Percentiles rank a stretch among this genome's conserved stretches.
phyloP scores from a whole-genome alignment of 176 grass and related monocot species.

The Cocos nucifera region DNA sequence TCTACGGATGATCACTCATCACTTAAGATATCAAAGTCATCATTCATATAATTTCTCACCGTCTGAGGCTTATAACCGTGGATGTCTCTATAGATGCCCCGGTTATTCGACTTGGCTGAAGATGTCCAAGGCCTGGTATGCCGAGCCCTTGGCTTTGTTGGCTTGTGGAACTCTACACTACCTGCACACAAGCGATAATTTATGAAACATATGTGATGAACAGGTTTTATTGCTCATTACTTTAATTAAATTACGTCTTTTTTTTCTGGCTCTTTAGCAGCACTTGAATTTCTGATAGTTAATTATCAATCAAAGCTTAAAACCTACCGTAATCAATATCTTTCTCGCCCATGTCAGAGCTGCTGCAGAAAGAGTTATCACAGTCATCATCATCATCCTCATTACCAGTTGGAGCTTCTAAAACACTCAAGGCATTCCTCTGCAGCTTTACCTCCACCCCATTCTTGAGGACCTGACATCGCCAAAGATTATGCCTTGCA shows the following conservation, averaged over 20 bases:
- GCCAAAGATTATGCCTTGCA: neutral
- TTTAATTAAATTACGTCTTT: too few species aligned
- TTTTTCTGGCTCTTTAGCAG: too few species aligned
- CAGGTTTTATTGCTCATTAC: too few species aligned
- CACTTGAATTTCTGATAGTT: too few species aligned
- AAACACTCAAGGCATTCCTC: conserved; percentile 44
- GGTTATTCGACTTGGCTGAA: conserved; percentile 12
- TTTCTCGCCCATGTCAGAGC: conserved; percentile 37
- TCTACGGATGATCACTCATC: too few species aligned
- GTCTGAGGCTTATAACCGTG: conserved; percentile 20
- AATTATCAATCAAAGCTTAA: neutral
- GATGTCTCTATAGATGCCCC: neutral
- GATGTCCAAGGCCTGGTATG: conserved; percentile 23
- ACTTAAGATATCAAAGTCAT: too few species aligned
- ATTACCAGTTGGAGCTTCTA: conserved; percentile 44
- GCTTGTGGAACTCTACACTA: conserved; percentile 38
- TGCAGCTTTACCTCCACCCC: conserved; percentile 46
- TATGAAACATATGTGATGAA: neutral
- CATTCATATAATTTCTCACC: conserved; percentile 15
- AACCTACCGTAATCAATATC: conserved; percentile 32
- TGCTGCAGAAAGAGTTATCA: conserved; percentile 45
- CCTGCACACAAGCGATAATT: conserved; percentile 15
- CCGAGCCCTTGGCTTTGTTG: conserved; percentile 34
- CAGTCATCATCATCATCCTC: conserved; percentile 31
- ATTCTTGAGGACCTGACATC: conserved; percentile 38